phyloP scores from a whole-genome alignment of 2,329 filamentous ascomycete genomes.

The Graphilbum fragrans region DNA sequence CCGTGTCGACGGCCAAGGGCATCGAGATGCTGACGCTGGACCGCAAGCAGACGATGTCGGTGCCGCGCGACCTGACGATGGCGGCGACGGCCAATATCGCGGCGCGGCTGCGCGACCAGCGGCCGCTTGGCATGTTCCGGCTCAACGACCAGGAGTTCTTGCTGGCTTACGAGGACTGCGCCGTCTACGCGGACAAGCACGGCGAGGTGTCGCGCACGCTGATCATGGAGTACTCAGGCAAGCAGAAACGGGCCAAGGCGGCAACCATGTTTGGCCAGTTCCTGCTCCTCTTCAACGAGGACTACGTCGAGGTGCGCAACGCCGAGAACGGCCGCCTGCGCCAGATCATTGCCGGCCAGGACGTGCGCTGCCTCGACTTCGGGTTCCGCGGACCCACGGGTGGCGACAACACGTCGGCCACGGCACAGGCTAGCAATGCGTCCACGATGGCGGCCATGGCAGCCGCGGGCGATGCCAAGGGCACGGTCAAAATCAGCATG shows the following conservation, averaged over 20 bases:
- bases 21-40: conserved; percentile 95
- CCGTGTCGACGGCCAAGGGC: conserved; percentile 80
- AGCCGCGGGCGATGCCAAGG: conserved; percentile 36
- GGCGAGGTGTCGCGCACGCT: conserved; percentile 88
- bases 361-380: conserved; percentile 84
- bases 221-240: conserved; percentile 98
- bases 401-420: conserved; percentile 17
- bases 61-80: conserved; percentile 67
- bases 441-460: conserved; percentile 2
- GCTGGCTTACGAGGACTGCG: conserved; percentile 88
- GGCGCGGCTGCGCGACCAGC: conserved; percentile 67
- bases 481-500: conserved; percentile 90
- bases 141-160: conserved; percentile 87
- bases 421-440: conserved; percentile 8
- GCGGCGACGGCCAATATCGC: conserved; percentile 77
- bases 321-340: conserved; percentile 87
- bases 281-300: conserved; percentile 83
- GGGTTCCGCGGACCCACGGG: conserved; percentile 54
- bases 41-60: conserved; percentile 90
- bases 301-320: conserved; percentile 95
- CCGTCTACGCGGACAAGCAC: conserved; percentile 96
- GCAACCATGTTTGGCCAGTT: conserved; percentile 89
- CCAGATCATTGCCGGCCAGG: conserved; percentile 86
- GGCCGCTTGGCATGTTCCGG: conserved; percentile 91
- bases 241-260: conserved; percentile 60